A percentile compares a stretch with the other conserved stretches of the same genome.
phyloP scores from a whole-genome alignment of 83 land plant genomes.

The Thuja plicata region DNA sequence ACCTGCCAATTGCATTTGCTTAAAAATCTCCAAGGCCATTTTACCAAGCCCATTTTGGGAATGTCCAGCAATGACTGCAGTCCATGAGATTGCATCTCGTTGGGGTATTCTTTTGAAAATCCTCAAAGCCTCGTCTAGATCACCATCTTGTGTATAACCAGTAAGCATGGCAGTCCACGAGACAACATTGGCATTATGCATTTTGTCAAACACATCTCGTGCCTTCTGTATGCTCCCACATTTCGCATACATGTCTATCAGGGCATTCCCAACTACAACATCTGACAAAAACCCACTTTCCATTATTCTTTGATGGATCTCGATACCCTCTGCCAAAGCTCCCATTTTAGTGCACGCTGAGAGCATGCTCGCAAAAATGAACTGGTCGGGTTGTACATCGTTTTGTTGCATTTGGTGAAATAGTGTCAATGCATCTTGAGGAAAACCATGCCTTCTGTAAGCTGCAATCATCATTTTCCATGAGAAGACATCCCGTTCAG shows the following conservation, averaged over 20 bases:
- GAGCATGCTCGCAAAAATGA: constrained; percentile 32
- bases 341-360: constrained; percentile 22
- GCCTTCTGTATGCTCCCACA: constrained; percentile 25
- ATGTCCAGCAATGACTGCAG: constrained; percentile 56
- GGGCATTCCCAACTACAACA: constrained; percentile 39
- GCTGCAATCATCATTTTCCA: constrained; percentile 52
- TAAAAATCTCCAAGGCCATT: constrained; percentile 45
- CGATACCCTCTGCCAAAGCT: constrained; percentile 26
- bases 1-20: constrained; percentile 47
- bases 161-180: not conserved
- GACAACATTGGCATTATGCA: not conserved
- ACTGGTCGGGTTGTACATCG: constrained; percentile 31
- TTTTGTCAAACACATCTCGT: constrained; percentile 28
- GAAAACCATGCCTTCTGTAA: constrained; percentile 21
- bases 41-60: constrained; percentile 37
- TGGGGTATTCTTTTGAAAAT: not conserved
- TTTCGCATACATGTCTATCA: constrained; percentile 45
- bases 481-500: constrained; percentile 12
- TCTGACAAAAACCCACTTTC: constrained; percentile 29
- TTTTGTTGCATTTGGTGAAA: constrained; percentile 29
- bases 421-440: constrained; percentile 17
- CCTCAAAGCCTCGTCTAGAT: not conserved
- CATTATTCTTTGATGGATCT: constrained; percentile 34
- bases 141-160: not conserved
- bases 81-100: constrained; percentile 61